Conservation (phyloP, 345 rosid genomes). For the Arabidopsis arenosa region DNA sequence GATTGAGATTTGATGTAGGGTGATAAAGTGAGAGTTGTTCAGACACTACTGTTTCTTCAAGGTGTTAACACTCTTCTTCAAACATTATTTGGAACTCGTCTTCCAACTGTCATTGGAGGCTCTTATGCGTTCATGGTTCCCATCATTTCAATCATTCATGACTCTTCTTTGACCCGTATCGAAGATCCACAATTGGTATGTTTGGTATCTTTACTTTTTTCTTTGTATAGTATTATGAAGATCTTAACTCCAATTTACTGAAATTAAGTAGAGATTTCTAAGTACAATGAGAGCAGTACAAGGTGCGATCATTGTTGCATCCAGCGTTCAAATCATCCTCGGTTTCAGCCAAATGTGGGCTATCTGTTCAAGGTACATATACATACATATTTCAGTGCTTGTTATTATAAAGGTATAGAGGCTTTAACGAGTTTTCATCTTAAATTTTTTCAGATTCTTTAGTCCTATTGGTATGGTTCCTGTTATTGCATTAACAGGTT, state of each 20-base stretch:
- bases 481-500: slow-evolving; percentile 87
- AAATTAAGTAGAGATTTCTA: slow-evolving; percentile 65
- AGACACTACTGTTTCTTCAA: slow-evolving; percentile 88
- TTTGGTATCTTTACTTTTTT: slow-evolving; percentile 7
- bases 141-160: slow-evolving; percentile 84
- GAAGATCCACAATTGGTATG: slow-evolving; percentile 80
- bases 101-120: slow-evolving; percentile 95
- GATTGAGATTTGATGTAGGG: slow-evolving; percentile 53
- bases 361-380: slow-evolving; percentile 82
- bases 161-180: slow-evolving; percentile 73
- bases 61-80: slow-evolving; percentile 93
- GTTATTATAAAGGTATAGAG: background rate
- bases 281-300: slow-evolving; percentile 98
- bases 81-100: slow-evolving; percentile 88
- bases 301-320: slow-evolving; percentile 95
- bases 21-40: slow-evolving; percentile 95
- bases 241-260: background rate
- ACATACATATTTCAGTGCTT: slow-evolving; percentile 3
- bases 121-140: slow-evolving; percentile 99
- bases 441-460: slow-evolving; percentile 70
- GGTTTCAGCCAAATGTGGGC: slow-evolving; percentile 98
- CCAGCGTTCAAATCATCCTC: slow-evolving; percentile 90
- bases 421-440: background rate
- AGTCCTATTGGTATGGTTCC: slow-evolving; percentile 99
- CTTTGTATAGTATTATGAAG: background rate